Evolutionary conservation across 768 basidiomycete species (phyloP).

Genomic region (Neoboletus brunneissimus): DNA sequence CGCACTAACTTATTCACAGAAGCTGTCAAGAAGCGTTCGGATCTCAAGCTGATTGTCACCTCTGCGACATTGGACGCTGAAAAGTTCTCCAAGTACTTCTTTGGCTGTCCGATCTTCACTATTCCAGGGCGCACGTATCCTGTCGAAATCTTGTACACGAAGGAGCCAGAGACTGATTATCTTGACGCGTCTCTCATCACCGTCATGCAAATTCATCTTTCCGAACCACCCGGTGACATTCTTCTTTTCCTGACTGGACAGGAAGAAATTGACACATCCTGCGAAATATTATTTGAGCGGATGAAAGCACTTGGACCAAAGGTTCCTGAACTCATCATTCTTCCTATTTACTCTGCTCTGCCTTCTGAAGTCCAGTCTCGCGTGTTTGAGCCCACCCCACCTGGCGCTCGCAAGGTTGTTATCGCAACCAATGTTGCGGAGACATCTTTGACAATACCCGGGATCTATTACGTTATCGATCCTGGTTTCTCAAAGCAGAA

Average conservation of each 20-base stretch:
- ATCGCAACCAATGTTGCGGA: constrained; percentile 99
- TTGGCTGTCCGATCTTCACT: constrained; percentile 97
- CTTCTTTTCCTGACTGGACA: constrained; percentile 97
- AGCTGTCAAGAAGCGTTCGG: constrained; percentile 90
- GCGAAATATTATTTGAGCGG: constrained; percentile 95
- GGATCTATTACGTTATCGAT: constrained; percentile 98
- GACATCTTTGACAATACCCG: constrained; percentile 96
- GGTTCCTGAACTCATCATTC: constrained; percentile 93
- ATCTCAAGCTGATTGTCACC: constrained; percentile 96
- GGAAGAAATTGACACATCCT: constrained; percentile 97
- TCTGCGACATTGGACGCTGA: constrained; percentile 99
- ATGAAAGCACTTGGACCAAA: constrained; percentile 99
- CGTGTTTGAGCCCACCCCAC: constrained; percentile 97
- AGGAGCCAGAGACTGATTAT: constrained; percentile 97
- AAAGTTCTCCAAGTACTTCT: constrained; percentile 99
- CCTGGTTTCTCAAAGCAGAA: constrained; percentile 99
- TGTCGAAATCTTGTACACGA: constrained; percentile 97
- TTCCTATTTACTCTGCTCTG: constrained; percentile 97
- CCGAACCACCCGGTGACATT: constrained; percentile 95
- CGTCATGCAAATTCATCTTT: constrained; percentile 98
- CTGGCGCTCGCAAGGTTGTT: constrained; percentile 97
- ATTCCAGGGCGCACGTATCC: constrained; percentile 99
- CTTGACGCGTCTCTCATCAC: constrained; percentile 98
- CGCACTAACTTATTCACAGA: constrained; percentile 49
- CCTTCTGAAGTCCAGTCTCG: constrained; percentile 98